phyloP scores from a whole-genome alignment of 2,329 filamentous ascomycete species.

The Akanthomyces muscarius region DNA sequence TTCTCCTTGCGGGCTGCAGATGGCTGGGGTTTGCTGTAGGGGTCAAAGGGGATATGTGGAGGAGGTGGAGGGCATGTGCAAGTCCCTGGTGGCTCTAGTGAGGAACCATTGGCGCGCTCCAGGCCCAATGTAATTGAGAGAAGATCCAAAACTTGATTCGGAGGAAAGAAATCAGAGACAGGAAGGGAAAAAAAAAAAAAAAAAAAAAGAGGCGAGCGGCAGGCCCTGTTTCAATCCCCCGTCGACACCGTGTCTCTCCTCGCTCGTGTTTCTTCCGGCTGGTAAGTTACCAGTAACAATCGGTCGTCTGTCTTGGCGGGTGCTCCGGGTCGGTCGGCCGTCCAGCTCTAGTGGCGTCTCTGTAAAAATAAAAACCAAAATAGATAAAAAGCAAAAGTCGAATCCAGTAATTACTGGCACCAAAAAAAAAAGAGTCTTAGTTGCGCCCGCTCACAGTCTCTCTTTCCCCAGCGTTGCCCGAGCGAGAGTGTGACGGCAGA shows the following conservation, averaged over 20 bases:
- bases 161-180: not conserved
- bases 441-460: not conserved
- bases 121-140: not conserved
- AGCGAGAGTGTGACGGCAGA: not conserved
- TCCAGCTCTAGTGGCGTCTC: not conserved
- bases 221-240: not conserved
- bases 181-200: not conserved
- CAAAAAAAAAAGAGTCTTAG: not conserved
- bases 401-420: not conserved
- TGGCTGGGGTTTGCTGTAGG: not conserved
- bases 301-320: too few species aligned
- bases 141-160: too few species aligned
- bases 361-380: not conserved
- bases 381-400: not conserved
- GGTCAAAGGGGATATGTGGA: conserved; percentile 12
- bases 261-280: not conserved
- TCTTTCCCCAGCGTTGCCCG: not conserved
- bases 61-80: conserved; percentile 7
- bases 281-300: too few species aligned
- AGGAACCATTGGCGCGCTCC: conserved; percentile 13
- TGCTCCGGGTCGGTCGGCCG: not conserved
- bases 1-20: conserved; percentile 4
- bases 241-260: not conserved
- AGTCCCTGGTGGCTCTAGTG: conserved; percentile 3
- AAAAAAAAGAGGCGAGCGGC: not conserved